Percentiles rank a stretch among this genome's conserved stretches.
phyloP scores from a whole-genome alignment of 257 asterid genomes.

The Linderniella brevidens region DNA sequence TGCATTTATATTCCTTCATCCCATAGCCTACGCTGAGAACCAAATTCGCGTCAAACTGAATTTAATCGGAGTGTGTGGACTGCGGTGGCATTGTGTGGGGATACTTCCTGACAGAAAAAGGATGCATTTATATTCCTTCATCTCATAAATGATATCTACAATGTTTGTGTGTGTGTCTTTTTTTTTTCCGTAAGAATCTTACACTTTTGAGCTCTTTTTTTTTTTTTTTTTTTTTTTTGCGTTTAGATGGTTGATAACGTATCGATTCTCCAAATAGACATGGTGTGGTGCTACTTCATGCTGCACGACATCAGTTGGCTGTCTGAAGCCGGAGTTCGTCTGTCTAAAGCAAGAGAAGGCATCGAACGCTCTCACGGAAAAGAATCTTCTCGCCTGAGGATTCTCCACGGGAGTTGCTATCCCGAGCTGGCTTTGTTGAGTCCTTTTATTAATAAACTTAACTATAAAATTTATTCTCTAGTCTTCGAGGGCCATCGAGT shows the following conservation, averaged over 20 bases:
- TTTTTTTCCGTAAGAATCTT: conserved; percentile 1
- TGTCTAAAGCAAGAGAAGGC: conserved; percentile 76
- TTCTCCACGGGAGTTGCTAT: conserved; percentile 66
- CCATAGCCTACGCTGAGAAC: no score
- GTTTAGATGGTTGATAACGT: conserved; percentile 84
- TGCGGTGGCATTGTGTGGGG: no score
- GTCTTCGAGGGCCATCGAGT: conserved; percentile 9
- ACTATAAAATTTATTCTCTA: conserved; percentile 2
- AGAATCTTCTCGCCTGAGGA: conserved; percentile 71
- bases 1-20: no score
- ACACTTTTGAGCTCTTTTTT: conserved; percentile 8
- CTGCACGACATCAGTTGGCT: conserved; percentile 88
- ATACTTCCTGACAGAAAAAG: no score
- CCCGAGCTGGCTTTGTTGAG: conserved; percentile 88
- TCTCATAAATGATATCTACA: no score
- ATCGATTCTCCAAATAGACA: conserved; percentile 80
- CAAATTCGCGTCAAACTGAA: no score
- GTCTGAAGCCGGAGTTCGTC: conserved; percentile 75
- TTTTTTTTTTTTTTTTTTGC: conserved; percentile 13
- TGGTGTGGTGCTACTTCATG: conserved; percentile 98
- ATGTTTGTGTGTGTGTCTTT: conserved; percentile 1
- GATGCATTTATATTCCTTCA: no score
- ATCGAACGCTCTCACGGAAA: conserved; percentile 90
- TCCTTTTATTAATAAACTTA: background rate
- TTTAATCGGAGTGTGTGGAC: no score